Base-by-base conservation (phyloP, 1,284 basidiomycete species). In the Austroboletus novae-zelandiae region DNA sequence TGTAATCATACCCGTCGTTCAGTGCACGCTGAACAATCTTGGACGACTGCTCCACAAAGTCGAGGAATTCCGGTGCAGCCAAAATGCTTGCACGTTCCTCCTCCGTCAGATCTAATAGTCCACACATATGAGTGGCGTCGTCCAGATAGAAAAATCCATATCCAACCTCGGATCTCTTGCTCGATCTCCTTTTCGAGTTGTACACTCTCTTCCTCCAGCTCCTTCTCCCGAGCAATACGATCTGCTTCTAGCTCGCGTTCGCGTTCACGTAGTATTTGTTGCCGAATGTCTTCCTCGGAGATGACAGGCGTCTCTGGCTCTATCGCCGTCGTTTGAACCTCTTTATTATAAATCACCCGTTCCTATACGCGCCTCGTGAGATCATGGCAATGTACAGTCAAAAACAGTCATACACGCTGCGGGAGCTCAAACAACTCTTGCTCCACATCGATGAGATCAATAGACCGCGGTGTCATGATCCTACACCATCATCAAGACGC, bases 11-110 rank as follows among this genome's bases (percentile, higher is more conserved):
- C 20, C 83, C 83, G 64, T 98, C 96, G 62, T 92, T 96, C 54
- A 99, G 71, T n/a, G 95, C 97, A 45, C 97, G 80, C 66, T 98
- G 93, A 9, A 98, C 84, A 43, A 99, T 94, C 71, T 94, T 96
- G 27, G 89, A 91, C n/a, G 91, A 94, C 59, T 90, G 84, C 65
- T 98, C 93, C 9, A 99, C 85, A 67, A 99, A 99, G 55, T 94
- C 89, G 27, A 89, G 71, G 66, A 98, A 98, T 59, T 96, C 93
- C 0, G 93, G 87, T 5, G 88, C 90, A 14, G 85, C 74, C 57
- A 94, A 80, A 50, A 98, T 89, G 56, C 84, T 85, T 6, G 81
- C 73, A 27, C 89, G 78, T 67, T 98, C 91, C 50, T 94, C 89
- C 50, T 91, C 86, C 0, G 89, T 84, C 50, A 98, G 72, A 42